Base-by-base conservation (phyloP, 1,284 basidiomycete species). In the Phlebopus sp. region DNA sequence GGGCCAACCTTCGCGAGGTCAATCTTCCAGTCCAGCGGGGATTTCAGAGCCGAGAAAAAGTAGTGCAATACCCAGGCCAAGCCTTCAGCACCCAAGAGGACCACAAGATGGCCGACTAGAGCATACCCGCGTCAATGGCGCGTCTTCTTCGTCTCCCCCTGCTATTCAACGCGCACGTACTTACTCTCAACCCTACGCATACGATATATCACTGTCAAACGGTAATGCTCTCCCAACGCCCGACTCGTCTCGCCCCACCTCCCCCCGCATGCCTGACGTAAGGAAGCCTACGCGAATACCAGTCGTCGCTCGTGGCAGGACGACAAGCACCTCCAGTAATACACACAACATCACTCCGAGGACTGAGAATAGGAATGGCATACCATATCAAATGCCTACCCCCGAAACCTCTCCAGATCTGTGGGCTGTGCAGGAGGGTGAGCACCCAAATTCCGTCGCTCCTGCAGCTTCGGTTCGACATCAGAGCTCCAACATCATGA, bases 181-280 rank as follows among this genome's bases (percentile, higher is more conserved):
- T 7, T 74, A 81, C 53, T 87, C 85, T 11, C 79, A 82, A 54
- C 83, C 82, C 7, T 77, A 75, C 51, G 53, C 69, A 7, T 56
- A 64, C 59, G 57, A 74, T 54, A 39, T 61, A 43, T 51, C 58
- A 17, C 56, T 50, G 15, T 54, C 62, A 38, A 49, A 55, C 42
- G 54, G 54, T 31, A 60, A 62, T 42, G 60, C 66, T 39, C 66
- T 69, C 23, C 59, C 66, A 23, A 57, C 63, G 17, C 66, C 70
- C 15, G 63, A 63, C 13, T 62, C 62, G 19, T 67, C 68, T 29
- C 68, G 68, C 18, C 68, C 72, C 14, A 69, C 66, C 42, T 76
- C 74, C 35, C 72, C 71, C 41, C 66, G 67, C 46, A 55, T 55
- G 43, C 53, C 60, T 40, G 58, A 68, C 56, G 53, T 63, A 60